A percentile compares a stretch with the other conserved stretches of the same genome.
These are phyloP conservation scores for Myxozyma nipponensis DNA, from an alignment of 805 yeast genomes.

Conservation along the genomic window DNA sequence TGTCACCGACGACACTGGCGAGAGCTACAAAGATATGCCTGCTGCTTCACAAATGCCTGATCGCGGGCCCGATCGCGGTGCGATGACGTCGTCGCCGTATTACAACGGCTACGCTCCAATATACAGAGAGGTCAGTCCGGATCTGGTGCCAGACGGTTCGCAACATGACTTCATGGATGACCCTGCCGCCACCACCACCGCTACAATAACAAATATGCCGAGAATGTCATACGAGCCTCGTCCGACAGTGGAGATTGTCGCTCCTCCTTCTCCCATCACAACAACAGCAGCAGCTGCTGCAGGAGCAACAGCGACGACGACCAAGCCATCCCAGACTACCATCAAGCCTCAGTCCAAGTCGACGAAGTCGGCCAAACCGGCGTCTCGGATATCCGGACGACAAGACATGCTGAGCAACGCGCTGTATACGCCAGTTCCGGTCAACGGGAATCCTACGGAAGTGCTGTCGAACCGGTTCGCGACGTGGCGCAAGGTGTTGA, in stretches of 20 bases:
- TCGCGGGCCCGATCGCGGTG: neutral
- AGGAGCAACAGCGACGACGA: neutral
- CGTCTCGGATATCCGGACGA: neutral
- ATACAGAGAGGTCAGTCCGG: neutral
- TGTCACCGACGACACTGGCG: neutral
- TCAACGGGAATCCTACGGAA: conserved; percentile 76
- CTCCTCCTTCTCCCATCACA: neutral
- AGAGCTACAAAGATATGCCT: neutral
- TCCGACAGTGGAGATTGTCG: too few species aligned
- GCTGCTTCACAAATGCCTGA: too few species aligned
- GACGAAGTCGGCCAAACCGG: neutral
- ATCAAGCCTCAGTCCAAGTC: neutral
- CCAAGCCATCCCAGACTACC: neutral
- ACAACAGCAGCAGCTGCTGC: neutral
- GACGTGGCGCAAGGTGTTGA: conserved; percentile 80
- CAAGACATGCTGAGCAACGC: conserved; percentile 10
- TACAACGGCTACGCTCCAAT: neutral
- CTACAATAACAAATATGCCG: too few species aligned
- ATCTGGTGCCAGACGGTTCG: neutral
- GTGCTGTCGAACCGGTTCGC: conserved; percentile 75
- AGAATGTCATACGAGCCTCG: too few species aligned
- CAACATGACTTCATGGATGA: too few species aligned
- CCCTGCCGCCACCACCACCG: too few species aligned
- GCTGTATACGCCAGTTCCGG: conserved; percentile 43
- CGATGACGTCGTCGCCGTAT: neutral